phyloP scores from a whole-genome alignment of 1,284 basidiomycete species.

The Afroboletus lepidellus region DNA sequence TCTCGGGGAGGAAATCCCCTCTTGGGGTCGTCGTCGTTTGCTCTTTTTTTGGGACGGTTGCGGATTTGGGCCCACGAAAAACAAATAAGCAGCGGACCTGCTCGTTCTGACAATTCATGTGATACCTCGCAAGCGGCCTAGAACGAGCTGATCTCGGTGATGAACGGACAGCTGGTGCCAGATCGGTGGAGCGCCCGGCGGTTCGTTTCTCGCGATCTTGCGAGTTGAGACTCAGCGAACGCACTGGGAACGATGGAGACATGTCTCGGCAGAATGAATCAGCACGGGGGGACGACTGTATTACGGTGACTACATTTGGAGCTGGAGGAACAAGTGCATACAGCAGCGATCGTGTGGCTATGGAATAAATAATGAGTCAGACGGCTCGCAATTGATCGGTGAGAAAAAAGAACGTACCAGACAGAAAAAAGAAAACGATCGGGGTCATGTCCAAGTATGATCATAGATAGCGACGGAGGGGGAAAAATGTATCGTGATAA shows the following conservation, averaged over 20 bases:
- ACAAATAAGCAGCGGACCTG: constrained; percentile 4
- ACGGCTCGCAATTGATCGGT: constrained; percentile 18
- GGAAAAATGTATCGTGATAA: constrained; percentile 12
- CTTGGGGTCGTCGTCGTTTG: neutral
- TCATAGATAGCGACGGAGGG: constrained; percentile 22
- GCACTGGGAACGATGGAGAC: constrained; percentile 2
- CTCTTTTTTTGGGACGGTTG: neutral
- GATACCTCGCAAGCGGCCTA: constrained; percentile 7
- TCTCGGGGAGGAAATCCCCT: constrained; percentile 15
- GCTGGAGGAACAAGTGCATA: constrained; percentile 14
- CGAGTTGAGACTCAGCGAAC: constrained; percentile 20
- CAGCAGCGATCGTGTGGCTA: constrained; percentile 27
- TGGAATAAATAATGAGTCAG: constrained; percentile 22
- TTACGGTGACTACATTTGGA: constrained; percentile 18
- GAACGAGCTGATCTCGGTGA: constrained; percentile 11
- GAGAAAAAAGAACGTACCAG: constrained; percentile 21
- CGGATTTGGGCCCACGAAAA: constrained; percentile 1
- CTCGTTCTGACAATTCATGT: constrained; percentile 13
- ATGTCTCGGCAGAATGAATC: constrained; percentile 23
- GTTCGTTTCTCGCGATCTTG: constrained; percentile 7
- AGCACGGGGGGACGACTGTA: constrained; percentile 7
- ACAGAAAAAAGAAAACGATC: constrained; percentile 15
- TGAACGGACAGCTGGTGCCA: constrained; percentile 8
- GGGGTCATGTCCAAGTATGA: constrained; percentile 18
- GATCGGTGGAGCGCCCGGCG: constrained; percentile 14